Conservation (phyloP, 257 asterid genomes). For the Primulina eburnea region DNA sequence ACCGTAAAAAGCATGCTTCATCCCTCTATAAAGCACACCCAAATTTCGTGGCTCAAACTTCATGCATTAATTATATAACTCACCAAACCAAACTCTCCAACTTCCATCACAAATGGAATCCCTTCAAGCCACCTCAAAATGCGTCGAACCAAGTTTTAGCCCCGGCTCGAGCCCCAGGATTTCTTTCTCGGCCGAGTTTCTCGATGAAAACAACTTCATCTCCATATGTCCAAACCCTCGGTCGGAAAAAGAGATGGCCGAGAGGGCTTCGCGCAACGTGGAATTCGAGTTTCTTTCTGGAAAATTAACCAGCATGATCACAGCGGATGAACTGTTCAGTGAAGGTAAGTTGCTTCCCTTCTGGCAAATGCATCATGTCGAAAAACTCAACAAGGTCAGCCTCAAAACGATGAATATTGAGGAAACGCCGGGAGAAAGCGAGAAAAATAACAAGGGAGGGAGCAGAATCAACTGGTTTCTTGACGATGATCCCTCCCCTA, state of each 20-base stretch:
- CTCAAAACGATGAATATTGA: slow-evolving; percentile 36
- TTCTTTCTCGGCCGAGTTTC: slow-evolving; percentile 83
- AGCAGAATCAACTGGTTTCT: slow-evolving; percentile 54
- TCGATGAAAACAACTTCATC: slow-evolving; percentile 69
- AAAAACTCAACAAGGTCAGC: slow-evolving; percentile 47
- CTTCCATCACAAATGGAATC: slow-evolving; percentile 46
- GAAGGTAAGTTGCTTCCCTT: slow-evolving; percentile 79
- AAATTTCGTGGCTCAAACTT: slow-evolving; percentile 29
- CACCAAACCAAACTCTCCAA: not conserved
- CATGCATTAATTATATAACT: slow-evolving; percentile 22
- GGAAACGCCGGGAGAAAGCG: not conserved
- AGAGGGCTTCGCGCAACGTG: slow-evolving; percentile 21
- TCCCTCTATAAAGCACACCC: slow-evolving; percentile 35
- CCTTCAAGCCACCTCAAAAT: slow-evolving; percentile 26
- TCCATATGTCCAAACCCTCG: slow-evolving; percentile 59
- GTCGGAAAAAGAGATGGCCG: slow-evolving; percentile 28
- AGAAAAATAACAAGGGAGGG: slow-evolving; percentile 36
- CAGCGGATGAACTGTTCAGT: slow-evolving; percentile 71
- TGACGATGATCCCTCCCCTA: slow-evolving; percentile 92
- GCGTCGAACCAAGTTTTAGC: slow-evolving; percentile 31
- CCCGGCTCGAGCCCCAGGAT: slow-evolving; percentile 49
- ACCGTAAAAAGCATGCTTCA: not conserved
- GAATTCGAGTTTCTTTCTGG: slow-evolving; percentile 78
- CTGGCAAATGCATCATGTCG: slow-evolving; percentile 53
- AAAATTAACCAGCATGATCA: slow-evolving; percentile 39